Base-by-base conservation (phyloP, 2,329 filamentous ascomycete species). In the Pseudohalonectria lignicola region DNA sequence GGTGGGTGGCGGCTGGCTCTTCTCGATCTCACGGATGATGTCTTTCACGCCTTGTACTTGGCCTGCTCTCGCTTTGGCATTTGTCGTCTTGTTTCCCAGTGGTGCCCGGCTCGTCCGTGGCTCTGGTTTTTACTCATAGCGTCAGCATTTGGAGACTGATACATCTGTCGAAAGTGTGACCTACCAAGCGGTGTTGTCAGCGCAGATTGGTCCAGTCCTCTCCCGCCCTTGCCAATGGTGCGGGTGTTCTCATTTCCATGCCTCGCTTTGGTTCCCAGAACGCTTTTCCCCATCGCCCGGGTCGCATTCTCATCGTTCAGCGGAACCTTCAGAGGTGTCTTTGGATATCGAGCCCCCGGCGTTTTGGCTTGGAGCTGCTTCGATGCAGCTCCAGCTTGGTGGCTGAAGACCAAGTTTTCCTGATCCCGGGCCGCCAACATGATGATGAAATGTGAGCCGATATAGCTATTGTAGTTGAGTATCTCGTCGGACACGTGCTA, bases 51-150 rank as follows among this genome's bases (percentile, higher is more conserved):
- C 79, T 4, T 78, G 79, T 45, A 47, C 78, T 71, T 36, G 68
- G 70, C 53, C 69, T 76, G 42, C 80, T 74, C 66, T 49, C 4
- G 54, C 54, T 42, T 94, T 96, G 39, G 85, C 86, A 59, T 98
- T 98, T 37, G 92, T 96, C 2, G 90, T 96, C 62, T 98, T 98
- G 69, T 86, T 82, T 25, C 90, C 90, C 34, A 98, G 66, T 11
- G 86, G 84, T 28, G 88, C 87, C 51, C 90, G 79, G 42, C 40
- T 46, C 3, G 68, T 79, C 42, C 78, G 76, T 36, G 79, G 71
- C 40, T 71, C 77, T 80, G 40, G 15, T 5, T 20, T n/a, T 4
- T 10, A 35, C 5, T 20, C 30, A 11, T 10, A 1, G 6, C n/a
- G 34, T 45, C 31, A 42, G 44, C 29, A 29, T 23, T 9, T n/a